phyloP scores from a whole-genome alignment of 331 rosid species.

The Spiraea crenata region DNA sequence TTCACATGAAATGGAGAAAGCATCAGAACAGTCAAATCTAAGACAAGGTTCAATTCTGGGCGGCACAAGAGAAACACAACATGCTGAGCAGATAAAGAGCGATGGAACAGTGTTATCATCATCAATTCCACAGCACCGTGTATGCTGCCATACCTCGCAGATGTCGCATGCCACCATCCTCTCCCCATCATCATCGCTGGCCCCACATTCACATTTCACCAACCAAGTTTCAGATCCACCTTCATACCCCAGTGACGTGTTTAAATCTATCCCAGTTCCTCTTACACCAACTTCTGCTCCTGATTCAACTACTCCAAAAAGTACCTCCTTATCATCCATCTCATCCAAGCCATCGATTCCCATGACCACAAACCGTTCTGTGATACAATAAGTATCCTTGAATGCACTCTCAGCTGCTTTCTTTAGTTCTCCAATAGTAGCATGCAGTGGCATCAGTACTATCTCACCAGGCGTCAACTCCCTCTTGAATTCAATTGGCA shows the following conservation, averaged over 20 bases:
- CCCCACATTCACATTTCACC: constrained; percentile 84
- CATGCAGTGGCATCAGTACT: constrained; percentile 60
- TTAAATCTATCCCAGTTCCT: constrained; percentile 50
- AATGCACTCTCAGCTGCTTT: constrained; percentile 57
- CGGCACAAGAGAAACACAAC: constrained; percentile 38
- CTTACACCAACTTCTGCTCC: constrained; percentile 60
- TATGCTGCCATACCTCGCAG: constrained; percentile 92
- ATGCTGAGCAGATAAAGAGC: constrained; percentile 67
- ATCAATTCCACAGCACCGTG: constrained; percentile 73
- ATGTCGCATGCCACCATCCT: constrained; percentile 89
- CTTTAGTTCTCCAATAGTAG: constrained; percentile 73
- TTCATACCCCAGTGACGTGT: constrained; percentile 51
- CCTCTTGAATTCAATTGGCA: constrained; percentile 32
- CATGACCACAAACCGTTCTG: constrained; percentile 50
- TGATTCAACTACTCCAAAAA: constrained; percentile 59
- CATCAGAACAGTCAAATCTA: constrained; percentile 12
- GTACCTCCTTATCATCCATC: constrained; percentile 48
- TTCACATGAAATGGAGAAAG: background rate
- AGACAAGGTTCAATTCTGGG: constrained; percentile 13
- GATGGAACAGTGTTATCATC: constrained; percentile 78
- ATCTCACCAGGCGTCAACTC: constrained; percentile 60
- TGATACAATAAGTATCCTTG: constrained; percentile 73
- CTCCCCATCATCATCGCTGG: constrained; percentile 87
- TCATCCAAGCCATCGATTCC: constrained; percentile 57
- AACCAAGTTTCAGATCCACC: constrained; percentile 74